phyloP scores from a whole-genome alignment of 2,329 filamentous ascomycete genomes.

The Penicillium sp. region DNA sequence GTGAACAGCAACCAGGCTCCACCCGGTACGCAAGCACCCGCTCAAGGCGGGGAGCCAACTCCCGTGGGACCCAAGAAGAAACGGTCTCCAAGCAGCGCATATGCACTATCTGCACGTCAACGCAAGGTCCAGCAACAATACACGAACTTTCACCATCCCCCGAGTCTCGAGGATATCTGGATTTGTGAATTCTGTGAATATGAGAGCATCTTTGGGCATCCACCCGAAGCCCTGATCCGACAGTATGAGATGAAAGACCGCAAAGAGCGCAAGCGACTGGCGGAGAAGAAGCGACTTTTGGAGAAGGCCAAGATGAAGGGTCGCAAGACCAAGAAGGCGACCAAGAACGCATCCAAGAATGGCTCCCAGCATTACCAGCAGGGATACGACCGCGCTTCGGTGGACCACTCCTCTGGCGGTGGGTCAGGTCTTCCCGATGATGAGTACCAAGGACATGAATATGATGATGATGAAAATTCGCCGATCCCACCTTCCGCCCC shows the following conservation, averaged over 20 bases:
- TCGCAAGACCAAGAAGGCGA: slow-evolving; percentile 81
- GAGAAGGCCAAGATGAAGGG: slow-evolving; percentile 95
- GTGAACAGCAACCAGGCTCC: slow-evolving; percentile 28
- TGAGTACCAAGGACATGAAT: slow-evolving; percentile 51
- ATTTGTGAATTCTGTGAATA: slow-evolving; percentile 99
- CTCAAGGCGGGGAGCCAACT: slow-evolving; percentile 46
- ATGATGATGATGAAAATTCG: slow-evolving; percentile 53
- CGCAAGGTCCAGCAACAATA: slow-evolving; percentile 76
- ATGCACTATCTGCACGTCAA: slow-evolving; percentile 71
- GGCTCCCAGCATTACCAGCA: slow-evolving; percentile 39
- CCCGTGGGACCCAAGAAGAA: slow-evolving; percentile 62
- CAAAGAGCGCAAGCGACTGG: slow-evolving; percentile 75
- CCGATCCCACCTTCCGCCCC: slow-evolving; percentile 37
- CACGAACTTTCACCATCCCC: slow-evolving; percentile 72
- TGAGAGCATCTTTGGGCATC: slow-evolving; percentile 87
- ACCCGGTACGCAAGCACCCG: slow-evolving; percentile 27
- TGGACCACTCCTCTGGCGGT: slow-evolving; percentile 41
- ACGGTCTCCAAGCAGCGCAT: slow-evolving; percentile 67
- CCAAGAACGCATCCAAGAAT: slow-evolving; percentile 62
- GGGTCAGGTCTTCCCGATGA: slow-evolving; percentile 50
- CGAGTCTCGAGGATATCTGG: slow-evolving; percentile 74
- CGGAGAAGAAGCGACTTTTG: slow-evolving; percentile 78
- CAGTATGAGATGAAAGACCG: slow-evolving; percentile 95
- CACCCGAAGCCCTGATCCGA: slow-evolving; percentile 79
- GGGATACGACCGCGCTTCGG: slow-evolving; percentile 42